phyloP scores from a whole-genome alignment of 371 early-diverging fungal species.

The Lichtheimia hyalospora region DNA sequence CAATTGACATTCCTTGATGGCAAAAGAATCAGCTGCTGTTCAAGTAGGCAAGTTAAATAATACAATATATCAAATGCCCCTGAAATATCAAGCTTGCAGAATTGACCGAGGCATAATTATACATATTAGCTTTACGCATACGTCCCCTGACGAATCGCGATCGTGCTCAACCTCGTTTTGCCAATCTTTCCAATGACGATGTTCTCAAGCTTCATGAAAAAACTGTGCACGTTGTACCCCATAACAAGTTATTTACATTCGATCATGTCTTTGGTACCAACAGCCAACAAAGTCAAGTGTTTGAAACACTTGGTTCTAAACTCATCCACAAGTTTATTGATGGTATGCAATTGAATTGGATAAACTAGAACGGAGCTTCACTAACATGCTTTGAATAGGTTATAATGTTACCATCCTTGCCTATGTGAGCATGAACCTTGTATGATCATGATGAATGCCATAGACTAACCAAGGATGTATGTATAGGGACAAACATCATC shows the following conservation, averaged over 20 bases:
- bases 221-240: conserved; percentile 41
- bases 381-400: conserved; percentile 41
- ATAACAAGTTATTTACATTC: conserved; percentile 45
- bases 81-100: not conserved
- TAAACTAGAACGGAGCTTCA: not conserved
- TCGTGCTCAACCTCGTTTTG: conserved; percentile 46
- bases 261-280: conserved; percentile 49
- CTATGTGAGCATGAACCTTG: conserved; percentile 64
- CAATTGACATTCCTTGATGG: conserved; percentile 1
- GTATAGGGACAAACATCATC: conserved; percentile 84
- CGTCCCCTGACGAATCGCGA: conserved; percentile 46
- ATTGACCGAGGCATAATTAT: not conserved
- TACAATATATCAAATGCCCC: not conserved
- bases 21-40: conserved; percentile 23
- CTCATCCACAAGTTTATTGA: conserved; percentile 47
- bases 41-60: conserved; percentile 40
- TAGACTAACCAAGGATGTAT: conserved; percentile 38
- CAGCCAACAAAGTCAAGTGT: conserved; percentile 41
- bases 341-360: conserved; percentile 18
- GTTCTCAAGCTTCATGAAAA: conserved; percentile 37
- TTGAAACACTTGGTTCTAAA: conserved; percentile 32
- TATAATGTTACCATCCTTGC: conserved; percentile 97
- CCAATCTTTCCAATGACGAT: conserved; percentile 30
- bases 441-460: conserved; percentile 41
- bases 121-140: conserved; percentile 37